These are phyloP conservation scores for Microthlaspi erraticum DNA, from an alignment of 345 rosid species.

Conservation along the genomic window DNA sequence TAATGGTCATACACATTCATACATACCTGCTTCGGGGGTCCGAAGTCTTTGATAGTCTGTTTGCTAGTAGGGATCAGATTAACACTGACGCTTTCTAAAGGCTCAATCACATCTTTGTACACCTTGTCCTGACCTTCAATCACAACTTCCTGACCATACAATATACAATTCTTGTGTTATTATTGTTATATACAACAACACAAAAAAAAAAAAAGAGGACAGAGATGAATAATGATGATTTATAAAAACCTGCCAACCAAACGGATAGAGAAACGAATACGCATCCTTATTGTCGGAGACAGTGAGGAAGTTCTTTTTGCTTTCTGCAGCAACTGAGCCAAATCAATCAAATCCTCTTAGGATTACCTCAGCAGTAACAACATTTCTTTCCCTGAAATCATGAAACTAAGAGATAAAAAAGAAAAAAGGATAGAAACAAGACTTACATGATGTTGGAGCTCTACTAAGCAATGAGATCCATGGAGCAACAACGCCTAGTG, in stretches of 20 bases:
- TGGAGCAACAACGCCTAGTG: constrained; percentile 63
- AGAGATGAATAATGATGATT: neutral
- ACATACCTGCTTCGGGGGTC: constrained; percentile 81
- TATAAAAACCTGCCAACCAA: constrained; percentile 83
- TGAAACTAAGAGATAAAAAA: neutral
- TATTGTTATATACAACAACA: neutral
- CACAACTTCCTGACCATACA: constrained; percentile 63
- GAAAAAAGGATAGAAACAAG: neutral
- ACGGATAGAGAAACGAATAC: constrained; percentile 81
- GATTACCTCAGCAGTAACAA: constrained; percentile 50
- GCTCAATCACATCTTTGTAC: constrained; percentile 94
- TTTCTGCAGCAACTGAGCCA: constrained; percentile 99
- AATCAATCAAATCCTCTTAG: constrained; percentile 75
- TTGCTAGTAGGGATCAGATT: constrained; percentile 69
- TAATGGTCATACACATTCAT: neutral
- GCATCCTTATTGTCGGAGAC: constrained; percentile 84
- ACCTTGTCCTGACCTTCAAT: constrained; percentile 94
- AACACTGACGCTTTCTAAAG: constrained; percentile 85
- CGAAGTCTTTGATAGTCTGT: constrained; percentile 78
- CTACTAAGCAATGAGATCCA: constrained; percentile 59
- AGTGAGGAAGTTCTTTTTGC: constrained; percentile 68
- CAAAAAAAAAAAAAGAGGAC: neutral
- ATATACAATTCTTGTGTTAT: neutral
- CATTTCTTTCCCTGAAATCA: neutral
- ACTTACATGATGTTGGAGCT: constrained; percentile 71